These are phyloP conservation scores for Termitomyces bulborhizus DNA, from an alignment of 768 basidiomycete genomes.

Conservation along the genomic window DNA sequence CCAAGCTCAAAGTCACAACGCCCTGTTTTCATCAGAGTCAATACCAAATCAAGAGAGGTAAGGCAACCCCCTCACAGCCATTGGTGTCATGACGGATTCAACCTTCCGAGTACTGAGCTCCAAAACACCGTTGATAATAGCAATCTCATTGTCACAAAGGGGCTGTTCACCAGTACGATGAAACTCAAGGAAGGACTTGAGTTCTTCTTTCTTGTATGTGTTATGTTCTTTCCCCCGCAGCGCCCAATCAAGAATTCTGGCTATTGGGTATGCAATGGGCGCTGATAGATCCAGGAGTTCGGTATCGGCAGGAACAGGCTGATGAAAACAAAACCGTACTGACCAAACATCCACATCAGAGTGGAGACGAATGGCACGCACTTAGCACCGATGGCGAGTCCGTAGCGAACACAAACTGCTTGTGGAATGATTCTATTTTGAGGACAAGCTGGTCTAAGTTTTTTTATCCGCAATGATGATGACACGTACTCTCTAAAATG, in stretches of 20 bases:
- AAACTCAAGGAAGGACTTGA: slow-evolving; percentile 77
- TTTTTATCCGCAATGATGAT: neutral
- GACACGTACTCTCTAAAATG: slow-evolving; percentile 59
- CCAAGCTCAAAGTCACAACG: slow-evolving; percentile 70
- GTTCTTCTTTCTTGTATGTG: slow-evolving; percentile 79
- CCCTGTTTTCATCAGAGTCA: slow-evolving; percentile 47
- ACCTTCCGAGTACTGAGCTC: slow-evolving; percentile 77
- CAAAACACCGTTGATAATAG: slow-evolving; percentile 72
- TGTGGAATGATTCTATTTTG: slow-evolving; percentile 56
- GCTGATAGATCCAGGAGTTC: slow-evolving; percentile 39
- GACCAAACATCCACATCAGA: slow-evolving; percentile 61
- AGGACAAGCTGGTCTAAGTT: neutral
- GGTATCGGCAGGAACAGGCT: neutral
- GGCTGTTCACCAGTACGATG: slow-evolving; percentile 74
- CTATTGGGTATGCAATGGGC: slow-evolving; percentile 78
- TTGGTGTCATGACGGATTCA: slow-evolving; percentile 75
- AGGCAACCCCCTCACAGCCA: slow-evolving; percentile 40
- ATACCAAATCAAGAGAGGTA: neutral
- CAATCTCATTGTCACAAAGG: slow-evolving; percentile 74
- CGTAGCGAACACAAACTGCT: slow-evolving; percentile 71
- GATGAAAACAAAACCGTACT: slow-evolving; percentile 22
- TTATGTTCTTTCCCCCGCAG: slow-evolving; percentile 68
- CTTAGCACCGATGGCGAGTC: slow-evolving; percentile 71
- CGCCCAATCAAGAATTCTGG: slow-evolving; percentile 73
- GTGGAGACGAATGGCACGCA: slow-evolving; percentile 70